These are phyloP conservation scores for Malania oleifera DNA, from an alignment of 164 flowering plant species.

Conservation along the genomic window DNA sequence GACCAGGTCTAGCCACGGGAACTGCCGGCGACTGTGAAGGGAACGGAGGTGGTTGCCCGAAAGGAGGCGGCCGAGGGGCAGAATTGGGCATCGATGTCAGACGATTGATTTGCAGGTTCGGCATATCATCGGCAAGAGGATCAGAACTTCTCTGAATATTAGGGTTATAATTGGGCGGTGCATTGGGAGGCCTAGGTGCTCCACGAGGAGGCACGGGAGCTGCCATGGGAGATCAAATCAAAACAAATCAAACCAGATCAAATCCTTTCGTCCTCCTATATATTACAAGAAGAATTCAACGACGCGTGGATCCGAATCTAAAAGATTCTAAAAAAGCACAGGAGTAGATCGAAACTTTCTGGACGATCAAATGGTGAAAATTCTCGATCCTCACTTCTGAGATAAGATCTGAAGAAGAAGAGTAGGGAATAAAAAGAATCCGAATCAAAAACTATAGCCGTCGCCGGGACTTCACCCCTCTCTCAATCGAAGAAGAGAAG, in stretches of 20 bases:
- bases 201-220: slow-evolving; percentile 65
- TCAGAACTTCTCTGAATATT: slow-evolving; percentile 35
- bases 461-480: too few species aligned
- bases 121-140: slow-evolving; percentile 53
- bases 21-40: slow-evolving; percentile 19
- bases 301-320: too few species aligned
- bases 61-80: slow-evolving; percentile 46
- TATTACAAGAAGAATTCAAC: too few species aligned
- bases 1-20: slow-evolving; percentile 26
- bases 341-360: too few species aligned
- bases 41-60: slow-evolving; percentile 25
- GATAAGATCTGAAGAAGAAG: too few species aligned
- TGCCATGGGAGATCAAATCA: slow-evolving; percentile 35
- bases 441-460: too few species aligned
- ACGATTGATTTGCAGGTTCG: slow-evolving; percentile 55
- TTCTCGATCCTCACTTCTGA: too few species aligned
- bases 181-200: slow-evolving; percentile 54
- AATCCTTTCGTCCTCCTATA: too few species aligned
- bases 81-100: slow-evolving; percentile 36
- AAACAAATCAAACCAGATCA: slow-evolving; percentile 4
- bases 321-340: too few species aligned
- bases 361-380: too few species aligned
- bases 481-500: too few species aligned
- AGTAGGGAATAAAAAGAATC: too few species aligned
- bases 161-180: slow-evolving; percentile 58